phyloP scores from a whole-genome alignment of 768 basidiomycete species.

The Lentinula aciculospora region DNA sequence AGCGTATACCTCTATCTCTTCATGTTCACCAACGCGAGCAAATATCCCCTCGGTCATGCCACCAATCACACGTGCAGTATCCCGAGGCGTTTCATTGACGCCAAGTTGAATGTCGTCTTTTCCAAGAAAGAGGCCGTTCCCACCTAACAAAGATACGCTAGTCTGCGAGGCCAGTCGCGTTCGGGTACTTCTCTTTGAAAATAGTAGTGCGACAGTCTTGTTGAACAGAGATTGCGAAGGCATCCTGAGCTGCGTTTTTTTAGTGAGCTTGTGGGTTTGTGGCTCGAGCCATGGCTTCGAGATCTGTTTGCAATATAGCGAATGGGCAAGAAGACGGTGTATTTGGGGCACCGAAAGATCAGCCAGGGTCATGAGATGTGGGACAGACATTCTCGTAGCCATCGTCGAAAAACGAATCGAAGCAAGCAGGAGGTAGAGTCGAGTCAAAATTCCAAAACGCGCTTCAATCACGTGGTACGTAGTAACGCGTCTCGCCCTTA shows the following conservation, averaged over 20 bases:
- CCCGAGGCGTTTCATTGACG: constrained; percentile 84
- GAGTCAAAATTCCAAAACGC: too few relatives aligned
- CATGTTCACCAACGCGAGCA: constrained; percentile 90
- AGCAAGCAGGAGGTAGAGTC: too few relatives aligned
- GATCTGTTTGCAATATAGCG: constrained; percentile 56
- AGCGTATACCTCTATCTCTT: constrained; percentile 78
- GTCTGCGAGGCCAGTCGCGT: constrained; percentile 90
- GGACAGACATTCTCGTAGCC: constrained; percentile 20
- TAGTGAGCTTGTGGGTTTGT: constrained; percentile 26
- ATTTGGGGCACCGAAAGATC: constrained; percentile 81
- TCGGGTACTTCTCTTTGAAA: constrained; percentile 90
- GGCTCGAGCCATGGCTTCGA: constrained; percentile 68
- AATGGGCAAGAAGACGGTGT: constrained; percentile 53
- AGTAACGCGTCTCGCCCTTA: neutral
- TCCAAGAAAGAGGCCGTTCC: constrained; percentile 86
- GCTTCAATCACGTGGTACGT: neutral
- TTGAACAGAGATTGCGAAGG: constrained; percentile 73
- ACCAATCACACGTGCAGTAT: constrained; percentile 83
- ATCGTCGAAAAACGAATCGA: too few relatives aligned
- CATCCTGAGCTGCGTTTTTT: constrained; percentile 36
- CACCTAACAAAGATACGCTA: constrained; percentile 71
- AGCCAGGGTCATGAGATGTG: constrained; percentile 84
- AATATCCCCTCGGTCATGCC: constrained; percentile 97
- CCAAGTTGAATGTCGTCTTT: constrained; percentile 91
- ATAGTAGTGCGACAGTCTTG: constrained; percentile 85